A percentile compares a stretch with the other conserved stretches of the same genome.
Evolutionary conservation across 495 filamentous ascomycete species (phyloP).

Genomic region (Aspergillus diversus): DNA sequence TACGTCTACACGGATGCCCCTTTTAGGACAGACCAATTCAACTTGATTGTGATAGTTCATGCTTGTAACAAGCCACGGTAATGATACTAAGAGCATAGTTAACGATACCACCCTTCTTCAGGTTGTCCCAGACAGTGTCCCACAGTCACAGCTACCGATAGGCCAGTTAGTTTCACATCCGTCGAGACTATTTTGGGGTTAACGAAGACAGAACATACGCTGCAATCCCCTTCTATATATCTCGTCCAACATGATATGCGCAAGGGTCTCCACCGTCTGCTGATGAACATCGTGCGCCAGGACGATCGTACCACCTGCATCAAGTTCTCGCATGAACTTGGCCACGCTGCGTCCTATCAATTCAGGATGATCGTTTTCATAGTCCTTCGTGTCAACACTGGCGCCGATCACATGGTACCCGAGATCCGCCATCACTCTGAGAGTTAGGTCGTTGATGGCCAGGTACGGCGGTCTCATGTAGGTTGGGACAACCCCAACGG

Average conservation of each 20-base stretch:
- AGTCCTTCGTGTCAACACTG: constrained; percentile 53
- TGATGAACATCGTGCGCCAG: constrained; percentile 51
- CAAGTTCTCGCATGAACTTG: constrained; percentile 34
- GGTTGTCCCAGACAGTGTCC: constrained; percentile 76
- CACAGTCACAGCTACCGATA: constrained; percentile 59
- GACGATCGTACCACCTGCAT: constrained; percentile 41
- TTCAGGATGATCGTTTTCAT: constrained; percentile 38
- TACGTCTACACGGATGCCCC: too few species aligned
- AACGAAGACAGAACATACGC: constrained; percentile 26
- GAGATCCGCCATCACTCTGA: constrained; percentile 39
- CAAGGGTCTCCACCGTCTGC: constrained; percentile 43
- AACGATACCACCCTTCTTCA: constrained; percentile 64
- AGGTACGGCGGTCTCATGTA: constrained; percentile 65
- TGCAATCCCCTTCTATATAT: constrained; percentile 34
- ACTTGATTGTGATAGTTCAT: background rate
- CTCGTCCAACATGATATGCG: constrained; percentile 43
- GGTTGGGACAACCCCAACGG: constrained; percentile 73
- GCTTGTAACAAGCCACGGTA: background rate
- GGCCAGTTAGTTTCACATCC: constrained; percentile 13
- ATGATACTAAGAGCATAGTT: background rate
- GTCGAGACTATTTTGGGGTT: background rate
- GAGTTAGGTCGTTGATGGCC: constrained; percentile 32
- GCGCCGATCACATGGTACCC: constrained; percentile 50
- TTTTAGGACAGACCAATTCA: background rate
- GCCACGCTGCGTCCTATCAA: constrained; percentile 34